phyloP scores from a whole-genome alignment of 768 basidiomycete genomes.

The Mycena amicta region DNA sequence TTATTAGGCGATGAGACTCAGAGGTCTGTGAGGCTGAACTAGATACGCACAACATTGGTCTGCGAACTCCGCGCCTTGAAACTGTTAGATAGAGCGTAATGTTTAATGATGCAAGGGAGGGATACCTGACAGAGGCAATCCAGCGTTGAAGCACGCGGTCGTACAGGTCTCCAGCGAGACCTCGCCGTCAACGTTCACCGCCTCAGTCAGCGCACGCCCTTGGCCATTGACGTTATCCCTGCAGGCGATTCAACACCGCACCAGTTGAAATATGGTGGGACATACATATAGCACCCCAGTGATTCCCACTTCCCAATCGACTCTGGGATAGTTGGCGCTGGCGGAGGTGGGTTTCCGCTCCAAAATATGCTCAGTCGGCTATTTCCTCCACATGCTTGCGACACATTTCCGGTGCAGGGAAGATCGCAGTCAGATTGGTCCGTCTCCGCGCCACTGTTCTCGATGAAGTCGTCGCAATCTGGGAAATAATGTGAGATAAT shows the following conservation, averaged over 20 bases:
- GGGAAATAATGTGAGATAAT: no score
- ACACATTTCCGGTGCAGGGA: slow-evolving; percentile 60
- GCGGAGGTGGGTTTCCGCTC: slow-evolving; percentile 59
- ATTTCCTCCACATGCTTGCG: slow-evolving; percentile 64
- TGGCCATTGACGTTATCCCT: slow-evolving; percentile 48
- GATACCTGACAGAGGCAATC: slow-evolving; percentile 26
- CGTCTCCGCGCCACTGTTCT: slow-evolving; percentile 46
- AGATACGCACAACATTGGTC: slow-evolving; percentile 56
- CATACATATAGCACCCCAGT: slow-evolving; percentile 76
- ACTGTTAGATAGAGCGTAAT: no score
- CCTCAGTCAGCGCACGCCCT: slow-evolving; percentile 40
- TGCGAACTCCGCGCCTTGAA: slow-evolving; percentile 44
- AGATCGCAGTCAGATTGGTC: slow-evolving; percentile 58
- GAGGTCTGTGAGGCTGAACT: no score
- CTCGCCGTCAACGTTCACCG: slow-evolving; percentile 31
- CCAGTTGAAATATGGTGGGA: no score
- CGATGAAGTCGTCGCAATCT: slow-evolving; percentile 68
- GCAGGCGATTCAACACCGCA: no score
- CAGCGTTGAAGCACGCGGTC: slow-evolving; percentile 59
- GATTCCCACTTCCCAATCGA: slow-evolving; percentile 66
- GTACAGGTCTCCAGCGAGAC: slow-evolving; percentile 63
- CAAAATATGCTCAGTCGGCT: slow-evolving; percentile 61
- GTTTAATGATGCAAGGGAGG: no score
- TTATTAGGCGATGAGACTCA: no score
- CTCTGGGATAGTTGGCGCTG: slow-evolving; percentile 53